These are phyloP conservation scores for Candida stauntonica DNA, from an alignment of 805 yeast genomes.

Conservation along the genomic window DNA sequence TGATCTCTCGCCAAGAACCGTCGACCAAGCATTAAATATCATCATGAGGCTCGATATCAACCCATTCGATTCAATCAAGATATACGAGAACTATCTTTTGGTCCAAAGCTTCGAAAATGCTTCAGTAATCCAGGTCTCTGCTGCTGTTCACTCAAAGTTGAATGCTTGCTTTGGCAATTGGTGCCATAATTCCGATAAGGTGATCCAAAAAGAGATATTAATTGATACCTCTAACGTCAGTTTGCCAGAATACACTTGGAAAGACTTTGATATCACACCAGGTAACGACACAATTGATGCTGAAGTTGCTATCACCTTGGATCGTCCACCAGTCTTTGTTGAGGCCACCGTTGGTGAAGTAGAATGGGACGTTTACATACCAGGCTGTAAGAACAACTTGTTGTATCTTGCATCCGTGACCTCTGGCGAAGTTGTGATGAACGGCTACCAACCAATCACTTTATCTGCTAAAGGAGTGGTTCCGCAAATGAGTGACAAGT, in stretches of 20 bases:
- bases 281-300: conserved; percentile 1
- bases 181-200: too few relatives aligned
- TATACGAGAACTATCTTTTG: conserved; percentile 7
- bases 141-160: conserved; percentile 7
- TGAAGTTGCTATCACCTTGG: background rate
- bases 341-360: conserved; percentile 4
- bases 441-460: background rate
- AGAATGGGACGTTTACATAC: conserved; percentile 21
- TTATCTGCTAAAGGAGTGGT: background rate
- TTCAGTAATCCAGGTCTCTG: conserved; percentile 2
- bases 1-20: conserved; percentile 13
- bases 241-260: background rate
- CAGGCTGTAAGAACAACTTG: conserved; percentile 16
- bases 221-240: background rate
- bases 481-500: conserved; percentile 9
- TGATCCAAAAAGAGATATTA: background rate
- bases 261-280: background rate
- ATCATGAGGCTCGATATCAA: conserved; percentile 7
- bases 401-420: conserved; percentile 9
- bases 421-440: conserved; percentile 2
- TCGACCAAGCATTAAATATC: conserved; percentile 5
- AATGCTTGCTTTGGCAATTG: background rate
- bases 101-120: conserved; percentile 3
- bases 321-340: background rate
- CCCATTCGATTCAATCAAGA: conserved; percentile 9